Base-by-base conservation (phyloP, 179 eudicot genomes). In the Vitellaria paradoxa region DNA sequence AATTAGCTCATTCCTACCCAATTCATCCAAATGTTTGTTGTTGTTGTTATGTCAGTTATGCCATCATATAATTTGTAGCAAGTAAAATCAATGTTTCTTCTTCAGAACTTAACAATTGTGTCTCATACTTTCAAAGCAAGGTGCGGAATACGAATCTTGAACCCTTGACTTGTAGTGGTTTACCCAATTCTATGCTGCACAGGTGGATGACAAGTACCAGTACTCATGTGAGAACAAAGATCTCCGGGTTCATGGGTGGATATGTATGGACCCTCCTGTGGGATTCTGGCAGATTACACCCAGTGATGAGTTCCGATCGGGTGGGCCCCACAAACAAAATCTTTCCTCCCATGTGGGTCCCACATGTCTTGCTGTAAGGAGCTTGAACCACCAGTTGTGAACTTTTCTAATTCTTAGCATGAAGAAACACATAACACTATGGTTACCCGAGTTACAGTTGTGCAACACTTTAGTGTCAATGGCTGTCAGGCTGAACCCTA, bases 191-290 rank as follows among this genome's bases (percentile, higher is more conserved):
- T n/a, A n/a, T n/a, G 37, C 37, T 30, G 7, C 26, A 50, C 67
- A 93, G 98, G 98, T 96, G n/a, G 99, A 96, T 88, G 99, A 96
- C 82, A 96, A 96, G 78, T 96, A 94, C 79, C 97, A 94, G 76
- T 96, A 96, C 73, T 93, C 99, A 15, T 89, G 90, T 78, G 96
- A 94, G 71, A 90, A 96, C 85, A 91, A 91, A 85, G 96, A 94
- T 82, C 88, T 88, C 23, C 82, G 76, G n/a, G 92, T 96, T 74
- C 99, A 96, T 73, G 99, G 99, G 6, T 96, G 98, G 98, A 90
- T 96, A 55, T 86, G 87, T 75, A 77, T 79, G 79, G 85, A 88
- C 46, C 97, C 92, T 45, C 88, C 94, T 4, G 89, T 91, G 49
- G 99, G 99, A 17, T 91, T 96, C 80, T 96, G 99, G 99, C 97